These are phyloP conservation scores for Cochliopodium minus DNA, from an alignment of 208 protist genomes.

Conservation along the genomic window DNA sequence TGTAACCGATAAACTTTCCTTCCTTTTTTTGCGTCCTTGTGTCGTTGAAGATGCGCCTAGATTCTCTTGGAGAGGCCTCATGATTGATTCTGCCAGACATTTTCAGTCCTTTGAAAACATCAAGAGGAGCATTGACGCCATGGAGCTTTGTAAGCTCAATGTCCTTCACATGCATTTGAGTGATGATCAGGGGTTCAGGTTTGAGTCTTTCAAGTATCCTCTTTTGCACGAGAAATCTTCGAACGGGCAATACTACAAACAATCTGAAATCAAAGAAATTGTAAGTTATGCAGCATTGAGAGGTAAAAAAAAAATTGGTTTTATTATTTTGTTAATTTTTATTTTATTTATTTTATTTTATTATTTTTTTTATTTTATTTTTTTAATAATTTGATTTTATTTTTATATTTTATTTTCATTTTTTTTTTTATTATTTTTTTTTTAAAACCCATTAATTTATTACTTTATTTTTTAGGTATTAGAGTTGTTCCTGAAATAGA, in stretches of 20 bases:
- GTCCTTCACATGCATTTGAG: constrained; percentile 37
- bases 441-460: no score
- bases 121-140: constrained; percentile 24
- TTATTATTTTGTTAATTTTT: no score
- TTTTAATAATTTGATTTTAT: no score
- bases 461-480: constrained; percentile 16
- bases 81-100: constrained; percentile 42
- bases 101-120: constrained; percentile 21
- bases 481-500: constrained; percentile 27
- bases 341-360: no score
- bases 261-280: constrained; percentile 18
- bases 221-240: constrained; percentile 22
- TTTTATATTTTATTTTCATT: no score
- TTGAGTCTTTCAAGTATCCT: constrained; percentile 19
- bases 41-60: constrained; percentile 30
- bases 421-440: no score
- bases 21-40: no score
- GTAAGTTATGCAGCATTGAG: constrained; percentile 15
- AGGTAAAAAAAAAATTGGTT: no score
- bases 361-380: no score
- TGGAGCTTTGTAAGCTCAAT: constrained; percentile 37
- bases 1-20: no score
- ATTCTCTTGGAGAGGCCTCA: constrained; percentile 35
- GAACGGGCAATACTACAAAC: constrained; percentile 9
- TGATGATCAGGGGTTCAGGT: constrained; percentile 37